Percentiles rank a stretch among this genome's conserved stretches.
Evolutionary conservation across 306 rosid species (phyloP).

Genomic region (Quercus berberidifolia): DNA sequence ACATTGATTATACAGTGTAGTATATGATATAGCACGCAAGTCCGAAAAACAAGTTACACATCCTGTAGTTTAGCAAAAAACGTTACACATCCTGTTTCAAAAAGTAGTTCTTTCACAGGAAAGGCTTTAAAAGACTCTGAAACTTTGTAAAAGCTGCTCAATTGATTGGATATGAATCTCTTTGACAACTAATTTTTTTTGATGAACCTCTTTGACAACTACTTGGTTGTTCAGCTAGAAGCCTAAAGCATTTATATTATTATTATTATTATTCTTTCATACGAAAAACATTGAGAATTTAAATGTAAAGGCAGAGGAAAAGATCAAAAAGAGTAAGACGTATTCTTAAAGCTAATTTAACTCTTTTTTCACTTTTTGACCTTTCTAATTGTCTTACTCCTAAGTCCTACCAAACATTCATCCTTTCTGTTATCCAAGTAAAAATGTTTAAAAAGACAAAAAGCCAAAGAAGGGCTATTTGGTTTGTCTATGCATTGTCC

Average conservation of each 20-base stretch:
- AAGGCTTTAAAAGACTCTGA: too few species aligned
- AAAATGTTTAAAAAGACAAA: background rate
- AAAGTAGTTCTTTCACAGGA: too few species aligned
- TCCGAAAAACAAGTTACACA: too few species aligned
- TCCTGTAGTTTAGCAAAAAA: too few species aligned
- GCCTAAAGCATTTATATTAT: background rate
- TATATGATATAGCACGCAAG: too few species aligned
- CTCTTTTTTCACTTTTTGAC: background rate
- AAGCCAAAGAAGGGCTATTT: background rate
- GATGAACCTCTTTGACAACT: background rate
- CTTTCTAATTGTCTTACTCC: slow-evolving; percentile 24
- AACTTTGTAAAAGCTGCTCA: too few species aligned
- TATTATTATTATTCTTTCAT: background rate
- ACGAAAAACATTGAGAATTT: background rate
- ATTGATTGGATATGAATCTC: too few species aligned
- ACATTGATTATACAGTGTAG: too few species aligned
- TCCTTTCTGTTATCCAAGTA: background rate
- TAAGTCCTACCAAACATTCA: slow-evolving; percentile 25
- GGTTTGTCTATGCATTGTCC: background rate
- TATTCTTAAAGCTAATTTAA: background rate
- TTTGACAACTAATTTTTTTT: too few species aligned
- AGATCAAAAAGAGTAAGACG: background rate
- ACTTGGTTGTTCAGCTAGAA: background rate
- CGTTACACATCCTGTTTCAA: too few species aligned
- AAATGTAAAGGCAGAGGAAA: background rate